Evolutionary conservation across 2,329 filamentous ascomycete species (phyloP).

Genomic region (Penicillium palitans): DNA sequence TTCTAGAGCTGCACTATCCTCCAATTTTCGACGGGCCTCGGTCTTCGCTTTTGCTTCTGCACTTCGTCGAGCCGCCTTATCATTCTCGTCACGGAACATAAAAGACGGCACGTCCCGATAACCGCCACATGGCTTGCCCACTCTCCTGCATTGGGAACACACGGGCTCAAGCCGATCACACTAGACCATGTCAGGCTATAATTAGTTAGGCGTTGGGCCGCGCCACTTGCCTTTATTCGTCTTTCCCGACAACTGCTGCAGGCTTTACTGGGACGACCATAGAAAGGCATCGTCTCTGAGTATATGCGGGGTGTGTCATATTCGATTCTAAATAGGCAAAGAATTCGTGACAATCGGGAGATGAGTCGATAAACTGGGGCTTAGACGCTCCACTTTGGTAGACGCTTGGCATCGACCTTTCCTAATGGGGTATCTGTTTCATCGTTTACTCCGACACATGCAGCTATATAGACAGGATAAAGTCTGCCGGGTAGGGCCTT

Average conservation of each 20-base stretch:
- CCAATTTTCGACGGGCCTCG: constrained; percentile 16
- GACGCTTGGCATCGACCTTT: constrained; percentile 6
- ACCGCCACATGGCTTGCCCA: constrained; percentile 31
- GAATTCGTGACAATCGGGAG: constrained; percentile 12
- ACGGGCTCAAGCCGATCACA: constrained; percentile 31
- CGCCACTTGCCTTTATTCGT: constrained; percentile 27
- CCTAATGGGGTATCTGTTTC: constrained; percentile 20
- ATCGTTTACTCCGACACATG: background rate
- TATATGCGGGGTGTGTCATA: background rate
- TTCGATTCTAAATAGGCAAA: constrained; percentile 16
- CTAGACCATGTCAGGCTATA: constrained; percentile 17
- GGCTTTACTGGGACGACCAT: constrained; percentile 27
- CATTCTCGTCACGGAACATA: constrained; percentile 34
- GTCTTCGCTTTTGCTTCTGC: constrained; percentile 23
- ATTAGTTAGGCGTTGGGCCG: background rate
- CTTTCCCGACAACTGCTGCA: constrained; percentile 29
- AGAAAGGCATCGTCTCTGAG: constrained; percentile 25
- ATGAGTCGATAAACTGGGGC: background rate
- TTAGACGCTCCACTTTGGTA: background rate
- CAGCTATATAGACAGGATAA: no score
- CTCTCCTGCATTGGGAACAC: constrained; percentile 36
- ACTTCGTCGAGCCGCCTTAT: constrained; percentile 23
- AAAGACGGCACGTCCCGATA: constrained; percentile 33
- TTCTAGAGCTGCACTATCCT: constrained; percentile 2
- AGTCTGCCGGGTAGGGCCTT: no score